Evolutionary conservation across 352 stramenopile species (phyloP).

Genomic region (Phytophthora sansomeana): DNA sequence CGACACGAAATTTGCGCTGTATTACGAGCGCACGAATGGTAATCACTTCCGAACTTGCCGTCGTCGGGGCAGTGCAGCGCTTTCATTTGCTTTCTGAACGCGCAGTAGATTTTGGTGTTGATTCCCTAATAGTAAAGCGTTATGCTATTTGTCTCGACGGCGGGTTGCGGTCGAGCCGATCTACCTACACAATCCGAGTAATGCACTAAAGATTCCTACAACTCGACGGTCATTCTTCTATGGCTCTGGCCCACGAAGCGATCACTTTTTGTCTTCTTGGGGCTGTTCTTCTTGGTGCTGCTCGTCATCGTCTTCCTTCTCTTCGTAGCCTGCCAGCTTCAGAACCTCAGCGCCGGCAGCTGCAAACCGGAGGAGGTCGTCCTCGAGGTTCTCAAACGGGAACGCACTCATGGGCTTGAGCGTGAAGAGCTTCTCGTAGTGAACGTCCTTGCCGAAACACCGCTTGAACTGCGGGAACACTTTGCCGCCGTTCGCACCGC

Average conservation of each 20-base stretch:
- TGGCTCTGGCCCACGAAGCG: constrained; percentile 7
- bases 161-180: neutral
- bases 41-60: constrained; percentile 15
- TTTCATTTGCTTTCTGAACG: no score
- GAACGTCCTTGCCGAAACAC: constrained; percentile 74
- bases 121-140: constrained; percentile 31
- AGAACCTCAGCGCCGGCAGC: constrained; percentile 48
- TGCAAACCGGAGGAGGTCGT: constrained; percentile 57
- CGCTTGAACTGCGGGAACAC: constrained; percentile 74
- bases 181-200: constrained; percentile 19
- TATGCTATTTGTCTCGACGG: constrained; percentile 31
- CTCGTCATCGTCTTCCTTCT: constrained; percentile 27
- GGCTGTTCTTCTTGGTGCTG: constrained; percentile 20
- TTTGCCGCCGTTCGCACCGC: constrained; percentile 70
- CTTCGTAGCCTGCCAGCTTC: constrained; percentile 29
- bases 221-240: constrained; percentile 26
- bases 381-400: constrained; percentile 68
- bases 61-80: neutral
- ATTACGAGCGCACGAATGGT: constrained; percentile 25
- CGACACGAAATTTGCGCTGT: constrained; percentile 32
- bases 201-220: constrained; percentile 27
- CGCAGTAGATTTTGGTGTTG: no score
- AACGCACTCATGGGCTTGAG: constrained; percentile 74
- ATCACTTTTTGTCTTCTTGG: constrained; percentile 13
- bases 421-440: constrained; percentile 74